phyloP scores from a whole-genome alignment of 352 stramenopile species.

The Phytopythium aichiense region DNA sequence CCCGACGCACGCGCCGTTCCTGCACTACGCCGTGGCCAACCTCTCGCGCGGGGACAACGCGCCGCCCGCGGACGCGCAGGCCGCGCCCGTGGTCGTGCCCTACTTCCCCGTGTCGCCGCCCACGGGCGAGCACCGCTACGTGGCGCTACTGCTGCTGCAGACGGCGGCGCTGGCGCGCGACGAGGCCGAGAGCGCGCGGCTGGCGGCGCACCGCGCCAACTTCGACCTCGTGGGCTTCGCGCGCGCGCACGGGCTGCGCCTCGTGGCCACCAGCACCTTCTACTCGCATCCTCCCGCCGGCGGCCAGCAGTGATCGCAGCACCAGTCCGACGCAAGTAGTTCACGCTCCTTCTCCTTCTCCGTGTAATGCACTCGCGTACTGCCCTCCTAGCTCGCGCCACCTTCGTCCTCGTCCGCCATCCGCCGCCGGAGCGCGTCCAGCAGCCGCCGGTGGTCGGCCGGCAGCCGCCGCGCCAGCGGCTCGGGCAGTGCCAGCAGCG shows the following conservation, averaged over 20 bases:
- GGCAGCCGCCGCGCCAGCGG: constrained; percentile 30
- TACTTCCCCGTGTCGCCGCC: constrained; percentile 61
- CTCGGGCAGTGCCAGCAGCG: constrained; percentile 26
- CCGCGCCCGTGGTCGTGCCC: constrained; percentile 30
- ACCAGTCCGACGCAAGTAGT: neutral
- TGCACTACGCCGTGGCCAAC: constrained; percentile 61
- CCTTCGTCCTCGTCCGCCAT: no score
- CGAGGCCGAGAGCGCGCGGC: constrained; percentile 12
- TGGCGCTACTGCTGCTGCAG: constrained; percentile 49
- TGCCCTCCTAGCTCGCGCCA: no score
- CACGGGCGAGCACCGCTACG: constrained; percentile 48
- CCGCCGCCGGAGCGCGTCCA: constrained; percentile 23
- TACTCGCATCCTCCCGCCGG: constrained; percentile 22
- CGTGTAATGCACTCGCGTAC: no score
- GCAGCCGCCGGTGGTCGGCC: constrained; percentile 34
- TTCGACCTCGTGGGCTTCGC: constrained; percentile 48
- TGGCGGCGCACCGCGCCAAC: constrained; percentile 32
- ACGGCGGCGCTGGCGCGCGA: constrained; percentile 3
- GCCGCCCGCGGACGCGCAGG: neutral
- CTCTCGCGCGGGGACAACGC: constrained; percentile 6
- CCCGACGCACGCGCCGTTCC: constrained; percentile 56
- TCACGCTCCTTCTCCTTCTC: no score
- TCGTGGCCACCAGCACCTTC: constrained; percentile 33
- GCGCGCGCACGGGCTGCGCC: constrained; percentile 23
- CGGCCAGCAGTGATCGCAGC: no score